Evolutionary conservation across 257 asterid species (phyloP).

Genomic region (Pogostemon cablin): DNA sequence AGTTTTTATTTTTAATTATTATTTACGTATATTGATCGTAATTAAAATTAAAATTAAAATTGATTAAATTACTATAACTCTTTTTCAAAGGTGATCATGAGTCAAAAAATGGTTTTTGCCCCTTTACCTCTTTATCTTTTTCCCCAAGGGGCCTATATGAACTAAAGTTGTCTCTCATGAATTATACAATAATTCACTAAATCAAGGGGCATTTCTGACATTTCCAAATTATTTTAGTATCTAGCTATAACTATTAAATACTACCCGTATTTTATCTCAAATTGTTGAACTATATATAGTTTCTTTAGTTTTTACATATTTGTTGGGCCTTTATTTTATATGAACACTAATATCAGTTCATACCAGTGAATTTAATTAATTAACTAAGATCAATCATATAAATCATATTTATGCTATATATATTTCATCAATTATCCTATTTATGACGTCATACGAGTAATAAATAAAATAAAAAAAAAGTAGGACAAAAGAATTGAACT

Average conservation of each 20-base stretch:
- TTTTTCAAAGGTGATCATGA: conserved; percentile 57
- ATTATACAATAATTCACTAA: conserved; percentile 29
- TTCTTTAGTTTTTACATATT: no score
- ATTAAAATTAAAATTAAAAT: conserved; percentile 18
- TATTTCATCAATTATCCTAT: no score
- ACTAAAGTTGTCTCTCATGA: conserved; percentile 54
- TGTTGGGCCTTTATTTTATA: no score
- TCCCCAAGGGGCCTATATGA: conserved; percentile 41
- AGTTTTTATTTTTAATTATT: conserved; percentile 24
- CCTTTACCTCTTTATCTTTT: conserved; percentile 50
- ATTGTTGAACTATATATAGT: not conserved
- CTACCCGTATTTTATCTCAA: no score
- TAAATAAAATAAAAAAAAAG: no score
- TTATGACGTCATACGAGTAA: no score
- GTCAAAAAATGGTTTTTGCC: conserved; percentile 55
- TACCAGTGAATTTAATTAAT: no score
- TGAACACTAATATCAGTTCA: no score
- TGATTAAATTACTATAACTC: conserved; percentile 31
- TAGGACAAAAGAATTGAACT: no score
- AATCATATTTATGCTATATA: not conserved
- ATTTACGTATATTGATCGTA: conserved; percentile 6
- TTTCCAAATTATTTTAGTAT: conserved; percentile 3
- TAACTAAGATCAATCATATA: no score
- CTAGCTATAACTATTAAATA: not conserved
- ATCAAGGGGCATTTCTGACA: conserved; percentile 18